Percentiles rank a stretch among this genome's conserved stretches.
Evolutionary conservation across 164 flowering plant genomes (phyloP).

Genomic region (Aristolochia fimbriata): DNA sequence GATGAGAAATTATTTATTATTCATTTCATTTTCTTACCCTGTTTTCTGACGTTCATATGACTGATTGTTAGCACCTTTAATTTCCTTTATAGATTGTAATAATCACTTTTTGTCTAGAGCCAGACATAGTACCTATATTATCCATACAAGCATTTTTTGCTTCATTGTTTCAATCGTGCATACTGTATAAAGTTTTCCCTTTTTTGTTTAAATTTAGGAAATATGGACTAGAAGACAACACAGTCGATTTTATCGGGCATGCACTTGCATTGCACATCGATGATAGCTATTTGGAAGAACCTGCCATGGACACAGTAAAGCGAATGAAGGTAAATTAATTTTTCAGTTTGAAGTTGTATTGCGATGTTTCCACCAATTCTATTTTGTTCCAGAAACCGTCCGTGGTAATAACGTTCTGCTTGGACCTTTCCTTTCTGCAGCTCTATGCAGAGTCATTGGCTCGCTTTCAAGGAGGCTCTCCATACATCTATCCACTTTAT

Average conservation of each 20-base stretch:
- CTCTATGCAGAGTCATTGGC: conserved; percentile 92
- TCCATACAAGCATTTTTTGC: too few relatives aligned
- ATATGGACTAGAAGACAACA: conserved; percentile 87
- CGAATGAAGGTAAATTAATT: conserved; percentile 60
- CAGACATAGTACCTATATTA: too few relatives aligned
- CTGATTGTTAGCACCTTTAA: too few relatives aligned
- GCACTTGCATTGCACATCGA: conserved; percentile 79
- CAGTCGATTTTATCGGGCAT: conserved; percentile 92
- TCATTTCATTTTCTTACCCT: too few relatives aligned
- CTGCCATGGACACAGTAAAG: conserved; percentile 73
- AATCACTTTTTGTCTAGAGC: too few relatives aligned
- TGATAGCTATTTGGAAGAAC: conserved; percentile 75
- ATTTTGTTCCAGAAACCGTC: neutral
- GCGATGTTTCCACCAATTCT: neutral
- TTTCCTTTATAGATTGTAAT: too few relatives aligned
- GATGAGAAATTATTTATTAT: too few relatives aligned
- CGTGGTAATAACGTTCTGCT: neutral
- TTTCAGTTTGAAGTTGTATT: neutral
- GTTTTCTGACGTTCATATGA: too few relatives aligned
- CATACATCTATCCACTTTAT: conserved; percentile 88
- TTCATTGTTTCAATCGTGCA: neutral
- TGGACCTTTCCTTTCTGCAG: conserved; percentile 22
- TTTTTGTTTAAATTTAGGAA: conserved; percentile 39
- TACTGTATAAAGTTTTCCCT: neutral
- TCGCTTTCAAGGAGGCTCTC: conserved; percentile 92